These are phyloP conservation scores for Rachicladosporium sp. DNA, from an alignment of 2,329 filamentous ascomycete genomes.

Conservation along the genomic window DNA sequence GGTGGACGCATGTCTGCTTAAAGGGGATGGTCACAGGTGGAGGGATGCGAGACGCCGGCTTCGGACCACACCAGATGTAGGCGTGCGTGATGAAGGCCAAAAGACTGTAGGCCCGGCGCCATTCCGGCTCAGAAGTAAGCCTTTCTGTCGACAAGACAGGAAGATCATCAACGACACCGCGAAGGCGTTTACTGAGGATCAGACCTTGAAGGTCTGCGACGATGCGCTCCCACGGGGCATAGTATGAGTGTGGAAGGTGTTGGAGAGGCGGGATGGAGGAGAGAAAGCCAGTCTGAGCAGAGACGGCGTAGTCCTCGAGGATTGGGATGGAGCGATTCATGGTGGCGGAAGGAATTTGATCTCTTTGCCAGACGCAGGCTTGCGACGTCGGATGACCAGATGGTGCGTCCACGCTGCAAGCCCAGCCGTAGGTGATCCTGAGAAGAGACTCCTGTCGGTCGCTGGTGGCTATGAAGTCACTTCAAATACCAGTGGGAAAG, in stretches of 20 bases:
- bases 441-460: no score
- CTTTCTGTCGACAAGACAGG: slow-evolving; percentile 73
- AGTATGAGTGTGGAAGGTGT: slow-evolving; percentile 76
- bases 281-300: slow-evolving; percentile 71
- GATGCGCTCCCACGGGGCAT: slow-evolving; percentile 86
- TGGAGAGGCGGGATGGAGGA: slow-evolving; percentile 70
- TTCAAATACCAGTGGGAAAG: no score
- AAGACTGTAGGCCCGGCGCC: slow-evolving; percentile 74
- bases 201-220: slow-evolving; percentile 75
- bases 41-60: slow-evolving; percentile 59
- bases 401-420: slow-evolving; percentile 20
- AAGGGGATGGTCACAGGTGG: slow-evolving; percentile 74
- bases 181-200: slow-evolving; percentile 72
- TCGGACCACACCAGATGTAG: slow-evolving; percentile 79
- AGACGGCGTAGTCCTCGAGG: slow-evolving; percentile 69
- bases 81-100: slow-evolving; percentile 70
- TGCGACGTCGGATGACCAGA: slow-evolving; percentile 20
- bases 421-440: slow-evolving; percentile 17
- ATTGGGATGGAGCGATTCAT: slow-evolving; percentile 33
- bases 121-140: slow-evolving; percentile 75
- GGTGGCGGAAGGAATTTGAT: slow-evolving; percentile 3
- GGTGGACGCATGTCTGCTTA: slow-evolving; percentile 54
- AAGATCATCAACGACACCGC: slow-evolving; percentile 65
- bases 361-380: slow-evolving; percentile 24
- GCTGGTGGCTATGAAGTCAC: no score